A percentile compares a stretch with the other conserved stretches of the same genome.
Evolutionary conservation across 176 grass and related monocot genomes (phyloP).

Genomic region (Alloteropsis semialata): DNA sequence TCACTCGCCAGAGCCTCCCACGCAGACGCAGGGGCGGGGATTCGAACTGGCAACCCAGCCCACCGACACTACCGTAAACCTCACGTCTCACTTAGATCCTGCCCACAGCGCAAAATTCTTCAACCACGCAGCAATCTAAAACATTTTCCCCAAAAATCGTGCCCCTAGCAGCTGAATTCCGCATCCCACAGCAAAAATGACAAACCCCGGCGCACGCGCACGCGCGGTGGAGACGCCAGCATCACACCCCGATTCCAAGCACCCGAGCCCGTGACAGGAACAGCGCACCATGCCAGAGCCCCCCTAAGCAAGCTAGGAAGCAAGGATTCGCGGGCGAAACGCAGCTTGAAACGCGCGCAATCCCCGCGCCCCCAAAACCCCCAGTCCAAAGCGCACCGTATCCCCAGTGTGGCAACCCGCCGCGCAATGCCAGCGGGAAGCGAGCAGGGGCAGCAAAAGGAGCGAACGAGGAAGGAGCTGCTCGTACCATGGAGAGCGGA

Average conservation of each 20-base stretch:
- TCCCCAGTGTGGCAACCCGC: no score
- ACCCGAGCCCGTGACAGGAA: conserved; percentile 6
- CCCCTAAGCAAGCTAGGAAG: neutral
- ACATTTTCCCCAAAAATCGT: neutral
- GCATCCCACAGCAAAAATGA: neutral
- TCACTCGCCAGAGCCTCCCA: neutral
- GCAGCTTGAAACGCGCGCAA: neutral
- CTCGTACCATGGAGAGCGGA: conserved; percentile 28
- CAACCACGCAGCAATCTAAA: neutral
- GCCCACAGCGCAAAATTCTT: neutral
- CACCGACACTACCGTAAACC: conserved; percentile 3
- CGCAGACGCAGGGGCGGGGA: neutral
- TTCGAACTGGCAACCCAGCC: neutral
- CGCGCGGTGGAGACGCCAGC: neutral
- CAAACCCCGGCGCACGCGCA: neutral
- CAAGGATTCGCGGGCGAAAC: neutral
- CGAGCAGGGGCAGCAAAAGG: neutral
- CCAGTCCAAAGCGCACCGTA: neutral
- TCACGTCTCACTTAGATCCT: conserved; percentile 7
- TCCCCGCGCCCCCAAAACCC: neutral
- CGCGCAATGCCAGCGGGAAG: neutral
- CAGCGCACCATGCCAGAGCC: neutral
- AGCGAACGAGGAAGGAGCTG: neutral
- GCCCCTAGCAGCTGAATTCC: neutral
- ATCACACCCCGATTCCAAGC: neutral